A percentile compares a stretch with the other conserved stretches of the same genome.
Evolutionary conservation across 495 filamentous ascomycete genomes (phyloP).

Genomic region (Aspergillus nidulans): DNA sequence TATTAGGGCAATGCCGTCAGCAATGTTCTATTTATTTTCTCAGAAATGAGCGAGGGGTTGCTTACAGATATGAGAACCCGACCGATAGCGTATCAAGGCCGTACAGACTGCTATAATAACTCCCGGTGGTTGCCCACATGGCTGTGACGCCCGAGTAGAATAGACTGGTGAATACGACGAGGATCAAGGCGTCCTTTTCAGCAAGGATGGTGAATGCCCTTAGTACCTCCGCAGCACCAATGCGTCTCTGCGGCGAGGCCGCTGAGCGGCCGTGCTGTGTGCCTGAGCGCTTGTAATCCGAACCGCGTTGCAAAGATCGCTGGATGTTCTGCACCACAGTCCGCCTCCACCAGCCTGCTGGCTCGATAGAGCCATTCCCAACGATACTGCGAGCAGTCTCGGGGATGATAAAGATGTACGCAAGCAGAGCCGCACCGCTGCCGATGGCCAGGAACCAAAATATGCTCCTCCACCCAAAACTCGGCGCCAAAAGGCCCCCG

Average conservation of each 20-base stretch:
- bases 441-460: constrained; percentile 73
- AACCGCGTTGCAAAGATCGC: no score
- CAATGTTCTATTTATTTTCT: background rate
- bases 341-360: constrained; percentile 24
- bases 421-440: constrained; percentile 31
- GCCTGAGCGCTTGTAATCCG: no score
- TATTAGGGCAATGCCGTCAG: background rate
- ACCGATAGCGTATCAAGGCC: background rate
- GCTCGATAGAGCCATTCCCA: constrained; percentile 42
- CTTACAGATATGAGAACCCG: background rate
- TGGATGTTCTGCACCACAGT: background rate
- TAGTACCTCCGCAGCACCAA: background rate
- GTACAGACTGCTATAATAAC: background rate
- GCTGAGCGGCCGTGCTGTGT: background rate
- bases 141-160: background rate
- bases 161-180: background rate
- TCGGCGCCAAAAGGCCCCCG: constrained; percentile 60
- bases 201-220: background rate
- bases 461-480: constrained; percentile 64
- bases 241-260: background rate
- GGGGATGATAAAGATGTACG: constrained; percentile 29
- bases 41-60: no score
- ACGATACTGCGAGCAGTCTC: constrained; percentile 46
- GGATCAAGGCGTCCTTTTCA: background rate
- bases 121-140: background rate